Evolutionary conservation across 75 land plant genomes (phyloP).

Genomic region (Pinus taeda): DNA sequence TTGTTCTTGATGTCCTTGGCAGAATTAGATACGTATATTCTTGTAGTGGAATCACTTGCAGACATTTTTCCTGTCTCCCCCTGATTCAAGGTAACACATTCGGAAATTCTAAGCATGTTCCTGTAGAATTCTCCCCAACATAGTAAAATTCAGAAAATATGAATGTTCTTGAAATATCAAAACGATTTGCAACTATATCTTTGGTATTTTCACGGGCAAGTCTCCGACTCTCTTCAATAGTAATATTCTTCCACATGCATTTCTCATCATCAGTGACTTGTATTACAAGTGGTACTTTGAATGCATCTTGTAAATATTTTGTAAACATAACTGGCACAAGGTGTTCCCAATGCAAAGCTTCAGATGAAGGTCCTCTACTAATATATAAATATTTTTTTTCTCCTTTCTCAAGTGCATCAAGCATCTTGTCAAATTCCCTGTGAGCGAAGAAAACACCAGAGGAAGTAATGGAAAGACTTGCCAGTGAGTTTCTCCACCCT

Average conservation of each 20-base stretch:
- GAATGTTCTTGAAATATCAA: constrained; percentile 83
- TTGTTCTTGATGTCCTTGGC: constrained; percentile 71
- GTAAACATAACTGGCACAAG: constrained; percentile 45
- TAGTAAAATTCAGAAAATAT: constrained; percentile 94
- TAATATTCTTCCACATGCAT: constrained; percentile 93
- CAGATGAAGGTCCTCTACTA: constrained; percentile 84
- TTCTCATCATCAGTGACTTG: constrained; percentile 99
- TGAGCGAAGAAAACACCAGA: constrained; percentile 96
- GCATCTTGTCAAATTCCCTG: constrained; percentile 28
- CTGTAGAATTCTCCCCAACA: constrained; percentile 30
- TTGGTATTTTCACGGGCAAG: constrained; percentile 97
- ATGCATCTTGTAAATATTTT: constrained; percentile 97
- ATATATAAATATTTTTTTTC: no score
- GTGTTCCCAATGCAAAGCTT: constrained; percentile 93
- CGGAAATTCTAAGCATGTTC: no score
- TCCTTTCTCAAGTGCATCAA: no score
- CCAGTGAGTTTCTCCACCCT: constrained; percentile 74
- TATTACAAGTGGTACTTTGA: constrained; percentile 94
- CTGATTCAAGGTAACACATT: constrained; percentile 18
- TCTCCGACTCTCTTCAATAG: constrained; percentile 74
- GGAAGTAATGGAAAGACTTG: constrained; percentile 83
- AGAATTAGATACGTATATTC: constrained; percentile 93
- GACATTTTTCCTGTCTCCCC: constrained; percentile 98
- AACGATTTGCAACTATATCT: constrained; percentile 97
- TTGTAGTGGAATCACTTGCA: constrained; percentile 86